Base-by-base conservation (phyloP, 768 basidiomycete species). In the Mycena haematopus region DNA sequence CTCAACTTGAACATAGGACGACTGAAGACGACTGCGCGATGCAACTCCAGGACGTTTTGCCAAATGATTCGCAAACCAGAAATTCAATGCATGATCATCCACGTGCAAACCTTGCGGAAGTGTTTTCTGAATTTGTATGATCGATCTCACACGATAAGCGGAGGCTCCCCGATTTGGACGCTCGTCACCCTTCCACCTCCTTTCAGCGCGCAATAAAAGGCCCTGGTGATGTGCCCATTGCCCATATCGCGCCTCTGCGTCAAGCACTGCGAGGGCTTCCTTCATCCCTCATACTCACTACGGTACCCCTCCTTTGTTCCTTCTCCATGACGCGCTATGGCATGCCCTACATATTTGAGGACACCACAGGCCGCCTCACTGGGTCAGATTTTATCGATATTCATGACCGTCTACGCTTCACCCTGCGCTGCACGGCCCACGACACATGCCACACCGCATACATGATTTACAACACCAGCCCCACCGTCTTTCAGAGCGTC, bases 321-420 rank as follows among this genome's bases (percentile, higher is more conserved):
- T 46, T n/a, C 44, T 24, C 38, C 3, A 78, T 78, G 75, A 78
- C 81, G 15, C 78, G 76, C 58, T 86, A 84, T 62, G 84, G 83
- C 58, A 76, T 88, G 68, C 84, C 87, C 40, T 84, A 77, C 73
- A 82, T 89, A 67, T 83, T 91, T 59, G 86, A 88, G 70, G 89
- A 90, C 75, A 83, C 76, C 58, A 83, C 82, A 7, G 88, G 87
- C 5, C 73, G 69, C 36, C 73, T 86, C 38, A 75, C 76, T 14
- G 85, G 82, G 36, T 82, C 86, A 4, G 82, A 86, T 21, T 91
- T 86, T 69, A 70, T 81, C 52, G 90, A 91, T 73, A 77, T 89
- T 65, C 78, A 90, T 72, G 85, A 84, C 51, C 86, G 89, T 21
- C 78, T 88, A 70, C 76, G 76, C 31, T 75, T 88, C 63, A 72